Base-by-base conservation (phyloP, 2,329 filamentous ascomycete genomes). In the Scortechinia acanthostroma region DNA sequence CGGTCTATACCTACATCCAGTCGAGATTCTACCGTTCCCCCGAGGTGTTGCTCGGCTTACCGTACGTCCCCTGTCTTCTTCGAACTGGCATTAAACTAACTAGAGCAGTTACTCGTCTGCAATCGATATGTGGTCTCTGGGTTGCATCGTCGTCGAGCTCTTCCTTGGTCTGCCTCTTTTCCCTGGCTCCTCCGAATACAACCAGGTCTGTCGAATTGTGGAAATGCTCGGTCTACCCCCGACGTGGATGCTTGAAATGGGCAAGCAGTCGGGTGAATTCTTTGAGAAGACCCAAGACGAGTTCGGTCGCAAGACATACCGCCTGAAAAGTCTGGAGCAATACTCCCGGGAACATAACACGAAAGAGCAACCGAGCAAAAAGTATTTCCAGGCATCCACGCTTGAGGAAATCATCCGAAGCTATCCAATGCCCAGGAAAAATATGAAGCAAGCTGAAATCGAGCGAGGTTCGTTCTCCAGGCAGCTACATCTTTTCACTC, bases 41-140 rank as follows among this genome's bases (percentile, higher is more conserved):
- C 1, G 93, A 98, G 62, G 93, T 98, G 13, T 67, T 98, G 28
- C 72, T 98, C n/a, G 93, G 93, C 3, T 70, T 98, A 42, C 93
- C 93, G 35, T 40, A 40, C 17, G 35, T 40, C 20, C 17, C 35
- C 10, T 13, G 17, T 40, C 17, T 17, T 19, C 6, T 13, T 40
- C 20, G 13, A 19, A 6, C 17, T 40, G 35, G 6, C 10, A 6
- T 40, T 19, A 10, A 6, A 40, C 35, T 30, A 30, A 30, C 25
- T 10, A 10, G n/a, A 10, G 25, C 35, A 40, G 35, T 48, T 98
- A 98, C 63, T 97, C 93, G 14, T 96, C 93, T 3, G 93, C 93
- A 37, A 98, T 98, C 58, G 93, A 98, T 59, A 98, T 98, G 91
- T 98, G 93, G 93, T 98, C 93, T 3, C 71, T 98, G 40, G 93